A percentile compares a stretch with the other conserved stretches of the same genome.
Conservation (phyloP, 257 asterid species). For the Marsdenia floribunda region DNA sequence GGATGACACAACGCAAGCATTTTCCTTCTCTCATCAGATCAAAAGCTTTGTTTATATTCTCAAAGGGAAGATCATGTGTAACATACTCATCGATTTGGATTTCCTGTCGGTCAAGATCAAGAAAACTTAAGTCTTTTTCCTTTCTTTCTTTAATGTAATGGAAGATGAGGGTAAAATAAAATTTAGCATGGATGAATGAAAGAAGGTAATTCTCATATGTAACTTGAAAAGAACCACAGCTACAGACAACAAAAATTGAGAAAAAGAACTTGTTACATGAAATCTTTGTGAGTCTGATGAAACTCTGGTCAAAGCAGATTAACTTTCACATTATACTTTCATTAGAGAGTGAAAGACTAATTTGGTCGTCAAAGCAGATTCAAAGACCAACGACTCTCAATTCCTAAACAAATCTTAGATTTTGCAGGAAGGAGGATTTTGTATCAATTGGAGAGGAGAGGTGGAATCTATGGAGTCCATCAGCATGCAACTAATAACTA, state of each 20-base stretch:
- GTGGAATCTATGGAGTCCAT: too few species aligned
- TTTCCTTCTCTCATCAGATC: slow-evolving; percentile 69
- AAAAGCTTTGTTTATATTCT: slow-evolving; percentile 81
- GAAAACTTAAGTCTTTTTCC: neutral
- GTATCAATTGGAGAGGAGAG: too few species aligned
- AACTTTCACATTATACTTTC: too few species aligned
- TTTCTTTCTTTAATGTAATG: neutral
- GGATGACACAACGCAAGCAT: slow-evolving; percentile 91
- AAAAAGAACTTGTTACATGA: neutral
- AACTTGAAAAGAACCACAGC: neutral
- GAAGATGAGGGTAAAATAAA: neutral
- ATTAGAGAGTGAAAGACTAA: too few species aligned
- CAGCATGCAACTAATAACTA: neutral
- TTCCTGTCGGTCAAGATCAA: slow-evolving; percentile 46
- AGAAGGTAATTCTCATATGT: neutral
- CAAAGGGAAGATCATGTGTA: slow-evolving; percentile 57
- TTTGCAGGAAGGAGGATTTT: too few species aligned
- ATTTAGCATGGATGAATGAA: neutral
- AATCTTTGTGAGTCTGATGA: neutral
- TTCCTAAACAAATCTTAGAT: too few species aligned
- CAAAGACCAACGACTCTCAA: too few species aligned
- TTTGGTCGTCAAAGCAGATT: too few species aligned
- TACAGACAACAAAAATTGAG: neutral
- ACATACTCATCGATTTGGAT: slow-evolving; percentile 67
- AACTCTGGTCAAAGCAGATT: too few species aligned